phyloP scores from a whole-genome alignment of 1,139 yeast species.

The Debaryomycetaceae sp. region DNA sequence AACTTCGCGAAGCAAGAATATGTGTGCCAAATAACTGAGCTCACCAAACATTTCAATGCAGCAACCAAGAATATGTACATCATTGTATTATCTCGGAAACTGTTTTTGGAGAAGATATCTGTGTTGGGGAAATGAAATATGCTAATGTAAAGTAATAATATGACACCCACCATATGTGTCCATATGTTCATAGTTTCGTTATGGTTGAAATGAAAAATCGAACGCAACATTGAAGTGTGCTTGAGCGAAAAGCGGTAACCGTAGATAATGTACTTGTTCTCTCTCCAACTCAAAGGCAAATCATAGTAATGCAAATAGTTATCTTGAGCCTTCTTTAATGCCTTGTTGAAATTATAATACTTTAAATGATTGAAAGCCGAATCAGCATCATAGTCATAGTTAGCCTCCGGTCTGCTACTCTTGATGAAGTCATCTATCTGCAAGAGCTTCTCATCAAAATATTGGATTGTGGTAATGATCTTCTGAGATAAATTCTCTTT shows the following conservation, averaged over 20 bases:
- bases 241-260: slow-evolving; percentile 83
- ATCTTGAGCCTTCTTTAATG: slow-evolving; percentile 51
- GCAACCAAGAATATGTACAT: slow-evolving; percentile 67
- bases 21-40: slow-evolving; percentile 90
- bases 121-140: slow-evolving; percentile 61
- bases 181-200: slow-evolving; percentile 93
- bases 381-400: slow-evolving; percentile 25
- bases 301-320: slow-evolving; percentile 74
- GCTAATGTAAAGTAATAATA: slow-evolving; percentile 54
- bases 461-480: slow-evolving; percentile 51
- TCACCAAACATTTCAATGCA: slow-evolving; percentile 69
- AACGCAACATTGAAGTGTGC: slow-evolving; percentile 55
- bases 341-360: slow-evolving; percentile 59
- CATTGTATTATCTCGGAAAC: slow-evolving; percentile 47
- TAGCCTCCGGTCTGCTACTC: slow-evolving; percentile 31
- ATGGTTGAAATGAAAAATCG: slow-evolving; percentile 60
- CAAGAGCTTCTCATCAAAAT: slow-evolving; percentile 53
- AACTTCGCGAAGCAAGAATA: slow-evolving; percentile 75
- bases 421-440: slow-evolving; percentile 49
- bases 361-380: slow-evolving; percentile 40
- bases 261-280: slow-evolving; percentile 75
- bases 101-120: slow-evolving; percentile 36
- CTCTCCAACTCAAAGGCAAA: slow-evolving; percentile 90
- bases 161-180: slow-evolving; percentile 79
- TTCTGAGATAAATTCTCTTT: slow-evolving; percentile 39